Conservation (phyloP, 2,329 filamentous ascomycete species). For the Colletotrichum theobromicola region DNA sequence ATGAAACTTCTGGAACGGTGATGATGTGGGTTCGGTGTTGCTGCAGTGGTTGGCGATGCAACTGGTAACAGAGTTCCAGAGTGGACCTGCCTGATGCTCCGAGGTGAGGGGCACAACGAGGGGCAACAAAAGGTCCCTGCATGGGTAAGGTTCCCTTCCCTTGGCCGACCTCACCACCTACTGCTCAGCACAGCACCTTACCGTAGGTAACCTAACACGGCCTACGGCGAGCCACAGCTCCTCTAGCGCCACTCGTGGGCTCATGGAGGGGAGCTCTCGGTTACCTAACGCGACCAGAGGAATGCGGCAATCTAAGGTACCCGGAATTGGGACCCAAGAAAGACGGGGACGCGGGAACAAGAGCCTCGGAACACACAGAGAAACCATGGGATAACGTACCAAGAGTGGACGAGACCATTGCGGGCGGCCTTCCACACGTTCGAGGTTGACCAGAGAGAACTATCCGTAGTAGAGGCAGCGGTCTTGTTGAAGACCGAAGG, state of each 20-base stretch:
- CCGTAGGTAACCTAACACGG: neutral
- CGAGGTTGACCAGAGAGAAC: neutral
- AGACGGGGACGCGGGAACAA: neutral
- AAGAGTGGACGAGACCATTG: neutral
- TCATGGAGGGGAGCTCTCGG: neutral
- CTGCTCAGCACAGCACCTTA: neutral
- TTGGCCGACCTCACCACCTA: neutral
- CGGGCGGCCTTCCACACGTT: neutral
- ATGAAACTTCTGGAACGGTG: conserved; percentile 2
- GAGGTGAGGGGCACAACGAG: conserved; percentile 22
- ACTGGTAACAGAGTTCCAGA: neutral
- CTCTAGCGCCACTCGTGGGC: neutral
- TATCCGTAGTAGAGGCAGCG: neutral
- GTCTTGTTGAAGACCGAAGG: neutral
- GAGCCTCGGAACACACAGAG: neutral
- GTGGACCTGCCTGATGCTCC: conserved; percentile 14
- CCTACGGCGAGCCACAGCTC: neutral
- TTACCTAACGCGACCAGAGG: neutral
- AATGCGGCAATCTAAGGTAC: neutral
- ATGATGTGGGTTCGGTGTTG: neutral
- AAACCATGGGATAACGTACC: neutral
- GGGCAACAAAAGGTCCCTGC: conserved; percentile 23
- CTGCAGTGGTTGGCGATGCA: neutral
- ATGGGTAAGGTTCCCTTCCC: conserved; percentile 14
- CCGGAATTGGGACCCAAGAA: neutral